Base-by-base conservation (phyloP, 2,329 filamentous ascomycete species). In the Blumeria graminis region DNA sequence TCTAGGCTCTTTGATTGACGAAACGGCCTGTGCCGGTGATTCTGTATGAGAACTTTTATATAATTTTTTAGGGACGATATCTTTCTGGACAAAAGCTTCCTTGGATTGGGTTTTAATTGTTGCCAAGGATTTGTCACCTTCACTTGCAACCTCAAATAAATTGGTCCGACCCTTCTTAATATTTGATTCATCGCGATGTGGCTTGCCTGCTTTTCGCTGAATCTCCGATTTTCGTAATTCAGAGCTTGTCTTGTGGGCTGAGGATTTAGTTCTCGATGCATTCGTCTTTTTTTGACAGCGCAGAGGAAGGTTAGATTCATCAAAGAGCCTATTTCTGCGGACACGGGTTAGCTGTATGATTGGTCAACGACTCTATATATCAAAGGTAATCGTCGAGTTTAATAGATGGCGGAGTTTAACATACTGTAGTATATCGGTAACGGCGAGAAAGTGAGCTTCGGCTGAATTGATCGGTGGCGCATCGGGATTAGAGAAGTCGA, bases 371-470 rank as follows among this genome's bases (percentile, higher is more conserved):
- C 22, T 28, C 4, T 28, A 28, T 1, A 4, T 28, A 28, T 28
- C 22, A 28, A 28, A 2, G 22, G 22, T 28, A 28, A 28, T 28
- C 4, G 22, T 28, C 22, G 22, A 4, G 22, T 28, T 28, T 28
- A 28, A 4, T 28, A 28, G 22, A 2, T 2, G 1, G 22, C 22
- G 22, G 16, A 45, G 62, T 56, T 50, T 13, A 58, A 76, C 78
- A 58, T 76, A 82, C 78, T 77, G 74, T 62, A 76, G 67, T 57
- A 81, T 74, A 64, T 81, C 77, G 61, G 72, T 74, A 50, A 72
- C 72, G 62, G 76, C 71, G 57, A 80, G 68, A 59, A 80, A 81
- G 60, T 74, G 71, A 64, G 68, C 70, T 70, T 81, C 76, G 62
- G 71, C 72, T 16, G 71, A 62, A 57, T 71, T 73, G 66, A 70